These are phyloP conservation scores for Aspergillus viridinutans DNA, from an alignment of 2,329 filamentous ascomycete genomes.

Conservation along the genomic window DNA sequence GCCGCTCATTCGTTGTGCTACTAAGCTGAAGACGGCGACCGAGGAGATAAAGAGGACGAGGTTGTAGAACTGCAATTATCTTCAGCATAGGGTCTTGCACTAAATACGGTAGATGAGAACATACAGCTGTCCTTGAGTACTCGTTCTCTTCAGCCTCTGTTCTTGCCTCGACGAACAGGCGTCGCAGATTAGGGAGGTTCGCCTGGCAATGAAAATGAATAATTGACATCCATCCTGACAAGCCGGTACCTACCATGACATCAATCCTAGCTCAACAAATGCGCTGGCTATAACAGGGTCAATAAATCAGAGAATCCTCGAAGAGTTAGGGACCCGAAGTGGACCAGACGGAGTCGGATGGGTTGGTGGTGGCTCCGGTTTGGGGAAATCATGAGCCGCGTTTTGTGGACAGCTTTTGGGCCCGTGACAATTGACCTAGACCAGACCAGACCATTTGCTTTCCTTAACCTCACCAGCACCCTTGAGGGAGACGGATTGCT, in stretches of 20 bases:
- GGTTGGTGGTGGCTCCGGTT: background rate
- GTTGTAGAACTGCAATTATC: constrained; percentile 74
- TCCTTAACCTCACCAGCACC: constrained; percentile 11
- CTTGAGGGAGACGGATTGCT: background rate
- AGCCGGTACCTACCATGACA: constrained; percentile 5
- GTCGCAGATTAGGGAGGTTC: constrained; percentile 81
- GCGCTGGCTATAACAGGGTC: background rate
- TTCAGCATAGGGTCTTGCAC: constrained; percentile 7
- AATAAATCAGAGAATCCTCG: background rate
- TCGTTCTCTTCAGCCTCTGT: constrained; percentile 92
- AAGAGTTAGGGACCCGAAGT: background rate
- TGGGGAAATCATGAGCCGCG: constrained; percentile 11
- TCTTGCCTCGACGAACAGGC: constrained; percentile 90
- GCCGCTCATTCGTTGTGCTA: constrained; percentile 75
- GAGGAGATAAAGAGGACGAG: constrained; percentile 95
- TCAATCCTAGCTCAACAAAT: background rate
- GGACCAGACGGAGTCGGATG: background rate
- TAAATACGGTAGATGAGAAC: constrained; percentile 28
- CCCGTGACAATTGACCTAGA: background rate
- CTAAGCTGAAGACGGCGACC: constrained; percentile 86
- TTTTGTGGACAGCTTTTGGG: constrained; percentile 32
- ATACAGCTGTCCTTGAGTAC: constrained; percentile 86
- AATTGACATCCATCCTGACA: background rate
- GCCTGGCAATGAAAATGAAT: constrained; percentile 23
- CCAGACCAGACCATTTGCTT: constrained; percentile 16